phyloP scores from a whole-genome alignment of 2,329 filamentous ascomycete species.

The Monosporascus sp. region DNA sequence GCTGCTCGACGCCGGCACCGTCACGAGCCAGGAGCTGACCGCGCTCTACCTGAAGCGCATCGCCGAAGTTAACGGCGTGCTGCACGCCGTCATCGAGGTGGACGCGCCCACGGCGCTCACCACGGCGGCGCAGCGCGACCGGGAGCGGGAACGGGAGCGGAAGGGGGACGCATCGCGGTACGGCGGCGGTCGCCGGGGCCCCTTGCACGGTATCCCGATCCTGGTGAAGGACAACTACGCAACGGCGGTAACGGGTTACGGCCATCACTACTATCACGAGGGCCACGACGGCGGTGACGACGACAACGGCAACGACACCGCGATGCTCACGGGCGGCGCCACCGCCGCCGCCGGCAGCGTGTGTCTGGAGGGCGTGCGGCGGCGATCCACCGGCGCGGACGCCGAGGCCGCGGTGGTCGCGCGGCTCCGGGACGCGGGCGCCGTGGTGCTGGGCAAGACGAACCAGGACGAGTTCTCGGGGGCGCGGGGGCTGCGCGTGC shows the following conservation, averaged over 20 bases:
- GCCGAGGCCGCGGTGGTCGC: constrained; percentile 37
- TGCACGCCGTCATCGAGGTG: constrained; percentile 29
- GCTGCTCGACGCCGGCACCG: constrained; percentile 7
- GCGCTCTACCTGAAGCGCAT: constrained; percentile 19
- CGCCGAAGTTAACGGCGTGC: constrained; percentile 16
- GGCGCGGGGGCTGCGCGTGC: constrained; percentile 46
- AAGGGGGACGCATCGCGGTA: too few relatives aligned
- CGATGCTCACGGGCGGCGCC: constrained; percentile 41
- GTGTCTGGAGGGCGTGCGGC: constrained; percentile 4
- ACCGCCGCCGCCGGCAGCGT: constrained; percentile 7
- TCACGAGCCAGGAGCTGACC: constrained; percentile 11
- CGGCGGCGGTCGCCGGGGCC: constrained; percentile 23
- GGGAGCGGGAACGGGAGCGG: constrained; percentile 18
- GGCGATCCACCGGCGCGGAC: background rate
- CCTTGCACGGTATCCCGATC: constrained; percentile 58
- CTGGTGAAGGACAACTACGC: constrained; percentile 63
- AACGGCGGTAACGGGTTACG: constrained; percentile 27
- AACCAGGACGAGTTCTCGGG: constrained; percentile 57
- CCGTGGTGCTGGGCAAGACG: constrained; percentile 54
- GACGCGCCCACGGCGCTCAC: constrained; percentile 28
- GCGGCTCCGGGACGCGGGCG: constrained; percentile 50
- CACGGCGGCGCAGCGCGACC: constrained; percentile 27
- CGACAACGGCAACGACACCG: too few relatives aligned
- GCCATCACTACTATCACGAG: too few relatives aligned
- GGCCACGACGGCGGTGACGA: too few relatives aligned